phyloP scores from a whole-genome alignment of 2,329 filamentous ascomycete genomes.

The Pseudocercospora fijiensis region DNA sequence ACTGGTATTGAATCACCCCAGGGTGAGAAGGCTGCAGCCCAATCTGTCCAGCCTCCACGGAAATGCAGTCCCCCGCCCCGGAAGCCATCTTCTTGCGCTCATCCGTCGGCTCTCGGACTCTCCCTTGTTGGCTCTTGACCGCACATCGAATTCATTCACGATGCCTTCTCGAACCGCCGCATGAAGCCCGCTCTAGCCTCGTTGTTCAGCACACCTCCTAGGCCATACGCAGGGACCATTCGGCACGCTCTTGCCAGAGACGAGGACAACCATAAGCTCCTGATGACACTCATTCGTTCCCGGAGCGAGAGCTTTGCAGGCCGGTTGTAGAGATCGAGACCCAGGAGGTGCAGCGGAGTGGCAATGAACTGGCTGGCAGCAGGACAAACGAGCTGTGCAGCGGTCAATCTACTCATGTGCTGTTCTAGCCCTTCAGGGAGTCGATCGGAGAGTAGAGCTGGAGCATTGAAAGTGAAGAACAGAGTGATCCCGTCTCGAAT shows the following conservation, averaged over 20 bases:
- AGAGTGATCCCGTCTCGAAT: slow-evolving; percentile 27
- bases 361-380: slow-evolving; percentile 25
- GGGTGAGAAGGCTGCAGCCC: too few species aligned
- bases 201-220: slow-evolving; percentile 26
- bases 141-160: background rate
- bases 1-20: too few species aligned
- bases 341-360: slow-evolving; percentile 28
- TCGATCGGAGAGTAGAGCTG: slow-evolving; percentile 18
- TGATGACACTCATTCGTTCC: slow-evolving; percentile 15
- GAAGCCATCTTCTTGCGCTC: too few species aligned
- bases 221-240: slow-evolving; percentile 27
- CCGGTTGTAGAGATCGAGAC: slow-evolving; percentile 27
- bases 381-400: slow-evolving; percentile 24
- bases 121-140: background rate
- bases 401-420: slow-evolving; percentile 17
- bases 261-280: slow-evolving; percentile 19
- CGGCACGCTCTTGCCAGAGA: slow-evolving; percentile 24
- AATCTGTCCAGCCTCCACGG: too few species aligned
- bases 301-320: slow-evolving; percentile 7
- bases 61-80: too few species aligned
- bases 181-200: slow-evolving; percentile 5
- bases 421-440: slow-evolving; percentile 22
- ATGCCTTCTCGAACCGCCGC: background rate
- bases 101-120: too few species aligned
- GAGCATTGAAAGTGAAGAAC: slow-evolving; percentile 27